Percentiles rank a stretch among this genome's conserved stretches.
phyloP scores from a whole-genome alignment of 495 filamentous ascomycete species.

The Penicillium pancosmium region DNA sequence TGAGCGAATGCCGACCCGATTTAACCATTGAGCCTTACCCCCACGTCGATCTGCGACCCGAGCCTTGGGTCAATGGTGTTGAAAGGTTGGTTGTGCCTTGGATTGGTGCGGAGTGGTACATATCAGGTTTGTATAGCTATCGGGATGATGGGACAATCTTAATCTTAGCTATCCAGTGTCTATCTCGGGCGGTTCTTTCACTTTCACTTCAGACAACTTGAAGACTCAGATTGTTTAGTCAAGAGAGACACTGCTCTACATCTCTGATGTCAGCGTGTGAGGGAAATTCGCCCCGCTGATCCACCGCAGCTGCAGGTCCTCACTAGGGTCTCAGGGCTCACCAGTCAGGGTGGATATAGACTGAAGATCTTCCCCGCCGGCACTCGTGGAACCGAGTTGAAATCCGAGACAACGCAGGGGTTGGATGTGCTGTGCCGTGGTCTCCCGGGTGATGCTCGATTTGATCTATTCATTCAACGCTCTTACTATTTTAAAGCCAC shows the following conservation, averaged over 20 bases:
- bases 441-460: not conserved
- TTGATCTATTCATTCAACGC: no score
- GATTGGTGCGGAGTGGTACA: not conserved
- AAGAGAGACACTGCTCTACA: not conserved
- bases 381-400: constrained; percentile 1
- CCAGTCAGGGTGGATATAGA: constrained; percentile 1
- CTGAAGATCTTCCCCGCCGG: not conserved
- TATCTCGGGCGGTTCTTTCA: not conserved
- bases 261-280: constrained; percentile 1
- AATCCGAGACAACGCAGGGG: constrained; percentile 6
- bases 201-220: not conserved
- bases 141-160: not conserved
- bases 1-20: not conserved
- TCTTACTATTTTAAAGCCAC: no score
- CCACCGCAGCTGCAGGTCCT: not conserved
- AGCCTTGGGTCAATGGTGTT: not conserved
- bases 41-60: constrained; percentile 3
- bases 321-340: not conserved
- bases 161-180: not conserved
- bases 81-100: not conserved
- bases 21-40: not conserved
- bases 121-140: not conserved
- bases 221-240: not conserved
- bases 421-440: not conserved
- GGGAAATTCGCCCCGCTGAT: not conserved